Conservation (phyloP, 495 filamentous ascomycete species). For the Thermothielavioides terrestris region DNA sequence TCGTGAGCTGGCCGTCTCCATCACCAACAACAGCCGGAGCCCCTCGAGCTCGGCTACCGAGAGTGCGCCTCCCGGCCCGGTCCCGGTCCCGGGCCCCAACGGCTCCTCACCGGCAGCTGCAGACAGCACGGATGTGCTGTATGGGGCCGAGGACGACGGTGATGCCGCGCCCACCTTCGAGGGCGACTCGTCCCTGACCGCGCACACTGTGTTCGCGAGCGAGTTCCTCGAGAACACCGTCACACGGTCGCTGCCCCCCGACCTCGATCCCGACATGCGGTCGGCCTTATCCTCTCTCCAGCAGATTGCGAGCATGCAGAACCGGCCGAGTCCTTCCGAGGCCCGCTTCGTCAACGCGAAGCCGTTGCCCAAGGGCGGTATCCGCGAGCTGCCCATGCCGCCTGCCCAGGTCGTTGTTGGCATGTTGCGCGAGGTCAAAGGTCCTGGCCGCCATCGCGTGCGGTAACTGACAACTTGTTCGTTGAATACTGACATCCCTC, state of each 20-base stretch:
- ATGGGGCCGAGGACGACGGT: conserved; percentile 13
- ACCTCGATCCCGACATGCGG: conserved; percentile 44
- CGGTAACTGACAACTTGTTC: too few species aligned
- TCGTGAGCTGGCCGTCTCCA: conserved; percentile 29
- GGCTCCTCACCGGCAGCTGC: conserved; percentile 1
- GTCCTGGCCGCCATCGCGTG: too few species aligned
- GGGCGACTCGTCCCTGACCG: conserved; percentile 50
- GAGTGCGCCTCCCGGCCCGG: not conserved
- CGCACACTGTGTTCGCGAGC: conserved; percentile 56
- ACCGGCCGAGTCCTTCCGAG: conserved; percentile 33
- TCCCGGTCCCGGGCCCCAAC: not conserved
- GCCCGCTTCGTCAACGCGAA: conserved; percentile 37
- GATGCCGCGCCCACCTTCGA: conserved; percentile 46
- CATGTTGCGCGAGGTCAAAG: conserved; percentile 41
- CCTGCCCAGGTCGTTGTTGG: conserved; percentile 43
- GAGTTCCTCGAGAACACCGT: conserved; percentile 55
- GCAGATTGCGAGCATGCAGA: conserved; percentile 47
- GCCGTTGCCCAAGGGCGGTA: conserved; percentile 30
- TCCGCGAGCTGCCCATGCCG: conserved; percentile 48
- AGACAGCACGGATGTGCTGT: conserved; percentile 2
- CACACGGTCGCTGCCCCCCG: conserved; percentile 37
- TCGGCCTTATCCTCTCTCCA: conserved; percentile 50
- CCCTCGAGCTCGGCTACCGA: not conserved
- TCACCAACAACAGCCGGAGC: conserved; percentile 6
- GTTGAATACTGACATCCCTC: conserved; percentile 1